Conservation (phyloP, 176 grass and related monocot genomes). For the Rhipidocladum racemiflorum region DNA sequence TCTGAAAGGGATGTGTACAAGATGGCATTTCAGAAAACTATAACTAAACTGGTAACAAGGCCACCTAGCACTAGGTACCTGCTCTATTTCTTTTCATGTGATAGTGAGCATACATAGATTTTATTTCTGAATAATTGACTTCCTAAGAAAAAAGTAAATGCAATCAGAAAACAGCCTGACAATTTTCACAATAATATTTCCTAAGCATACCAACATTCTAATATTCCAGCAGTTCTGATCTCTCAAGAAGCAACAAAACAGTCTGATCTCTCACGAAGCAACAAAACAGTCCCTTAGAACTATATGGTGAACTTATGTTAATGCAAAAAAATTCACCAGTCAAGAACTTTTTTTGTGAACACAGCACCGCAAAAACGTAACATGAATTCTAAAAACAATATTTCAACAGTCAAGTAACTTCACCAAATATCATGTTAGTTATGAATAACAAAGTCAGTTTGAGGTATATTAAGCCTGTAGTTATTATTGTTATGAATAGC, state of each 20-base stretch:
- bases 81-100: background rate
- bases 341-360: constrained; percentile 14
- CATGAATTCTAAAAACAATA: background rate
- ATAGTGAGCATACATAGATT: background rate
- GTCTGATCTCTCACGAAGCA: too few relatives aligned
- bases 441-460: constrained; percentile 9
- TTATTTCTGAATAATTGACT: background rate
- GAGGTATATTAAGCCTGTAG: background rate
- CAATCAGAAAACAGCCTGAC: background rate
- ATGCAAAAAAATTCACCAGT: background rate
- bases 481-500: too few relatives aligned
- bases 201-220: too few relatives aligned
- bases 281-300: background rate
- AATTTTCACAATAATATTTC: background rate
- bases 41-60: background rate
- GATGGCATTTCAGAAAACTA: constrained; percentile 12
- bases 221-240: too few relatives aligned
- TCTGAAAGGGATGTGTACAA: background rate
- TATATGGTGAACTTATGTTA: background rate
- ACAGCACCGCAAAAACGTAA: background rate
- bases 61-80: background rate
- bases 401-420: constrained; percentile 12
- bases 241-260: background rate
- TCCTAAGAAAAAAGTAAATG: background rate
- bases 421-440: constrained; percentile 6